Conservation (phyloP, 1,284 basidiomycete species). For the Rhodotorula sp. region DNA sequence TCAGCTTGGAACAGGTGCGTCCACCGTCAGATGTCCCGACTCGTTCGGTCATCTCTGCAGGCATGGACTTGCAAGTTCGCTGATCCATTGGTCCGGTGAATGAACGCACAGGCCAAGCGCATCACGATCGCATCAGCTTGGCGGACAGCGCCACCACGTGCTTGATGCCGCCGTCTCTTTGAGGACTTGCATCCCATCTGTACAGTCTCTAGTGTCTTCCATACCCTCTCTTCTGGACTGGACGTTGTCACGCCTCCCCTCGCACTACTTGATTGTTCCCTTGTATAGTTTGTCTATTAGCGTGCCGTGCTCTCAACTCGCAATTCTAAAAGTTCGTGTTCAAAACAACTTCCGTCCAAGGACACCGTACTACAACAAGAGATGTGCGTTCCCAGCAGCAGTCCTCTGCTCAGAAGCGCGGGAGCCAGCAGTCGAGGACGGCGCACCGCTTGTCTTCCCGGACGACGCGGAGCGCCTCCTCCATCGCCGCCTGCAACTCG, state of each 20-base stretch:
- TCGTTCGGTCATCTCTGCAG: neutral
- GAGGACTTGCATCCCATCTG: too few relatives aligned
- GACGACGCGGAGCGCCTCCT: constrained; percentile 60
- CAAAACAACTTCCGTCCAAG: too few relatives aligned
- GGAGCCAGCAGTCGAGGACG: constrained; percentile 56
- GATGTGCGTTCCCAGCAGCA: too few relatives aligned
- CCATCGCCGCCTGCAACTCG: constrained; percentile 54
- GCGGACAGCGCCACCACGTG: constrained; percentile 41
- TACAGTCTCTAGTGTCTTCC: too few relatives aligned
- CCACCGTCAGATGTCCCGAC: neutral
- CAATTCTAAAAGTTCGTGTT: too few relatives aligned
- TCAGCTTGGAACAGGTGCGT: constrained; percentile 39
- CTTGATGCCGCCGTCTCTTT: constrained; percentile 7
- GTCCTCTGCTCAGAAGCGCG: constrained; percentile 26
- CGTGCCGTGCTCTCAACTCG: too few relatives aligned
- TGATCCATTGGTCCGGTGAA: neutral
- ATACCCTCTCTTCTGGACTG: too few relatives aligned
- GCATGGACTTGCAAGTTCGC: too few relatives aligned
- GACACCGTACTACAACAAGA: too few relatives aligned
- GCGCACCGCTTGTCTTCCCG: constrained; percentile 62
- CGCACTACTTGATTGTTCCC: too few relatives aligned
- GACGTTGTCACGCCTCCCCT: too few relatives aligned
- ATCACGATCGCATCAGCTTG: constrained; percentile 46
- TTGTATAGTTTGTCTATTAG: too few relatives aligned
- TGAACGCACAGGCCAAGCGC: constrained; percentile 43